Evolutionary conservation across 768 basidiomycete genomes (phyloP).

Genomic region (Rhizopogon vinicolor): DNA sequence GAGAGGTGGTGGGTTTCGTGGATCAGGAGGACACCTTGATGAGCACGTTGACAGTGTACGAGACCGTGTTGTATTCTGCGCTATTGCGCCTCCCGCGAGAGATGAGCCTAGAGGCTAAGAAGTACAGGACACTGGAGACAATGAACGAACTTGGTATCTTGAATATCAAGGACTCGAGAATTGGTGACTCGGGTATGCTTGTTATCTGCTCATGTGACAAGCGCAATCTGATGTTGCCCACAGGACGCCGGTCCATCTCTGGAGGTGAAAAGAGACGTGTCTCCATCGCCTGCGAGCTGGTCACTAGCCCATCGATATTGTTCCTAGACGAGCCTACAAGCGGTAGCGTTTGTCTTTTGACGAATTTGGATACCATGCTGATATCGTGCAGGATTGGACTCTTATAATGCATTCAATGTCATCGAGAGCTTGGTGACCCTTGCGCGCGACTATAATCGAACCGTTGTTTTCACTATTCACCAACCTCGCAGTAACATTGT

Average conservation of each 20-base stretch:
- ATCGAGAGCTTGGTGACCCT: conserved; percentile 84
- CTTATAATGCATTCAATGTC: conserved; percentile 95
- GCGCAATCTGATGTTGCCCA: not conserved
- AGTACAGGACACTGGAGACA: conserved; percentile 90
- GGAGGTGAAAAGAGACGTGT: conserved; percentile 98
- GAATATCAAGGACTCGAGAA: conserved; percentile 82
- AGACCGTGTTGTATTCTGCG: conserved; percentile 94
- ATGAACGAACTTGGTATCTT: conserved; percentile 94
- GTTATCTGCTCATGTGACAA: not conserved
- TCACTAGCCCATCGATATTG: conserved; percentile 93
- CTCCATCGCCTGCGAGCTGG: conserved; percentile 96
- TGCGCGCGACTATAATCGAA: conserved; percentile 86
- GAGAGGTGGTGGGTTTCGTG: conserved; percentile 87
- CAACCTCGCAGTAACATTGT: conserved; percentile 98
- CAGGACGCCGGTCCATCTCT: conserved; percentile 82
- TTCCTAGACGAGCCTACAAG: conserved; percentile 98
- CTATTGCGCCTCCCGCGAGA: conserved; percentile 85
- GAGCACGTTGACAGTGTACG: conserved; percentile 96
- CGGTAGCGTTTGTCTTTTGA: conserved; percentile 36
- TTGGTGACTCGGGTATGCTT: conserved; percentile 73
- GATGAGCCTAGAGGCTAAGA: conserved; percentile 95
- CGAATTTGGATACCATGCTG: conserved; percentile 1
- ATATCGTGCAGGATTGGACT: conserved; percentile 66
- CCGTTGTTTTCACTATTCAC: conserved; percentile 96
- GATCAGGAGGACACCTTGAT: conserved; percentile 99